Conservation (phyloP, 805 yeast species). For the Wickerhamiella qilinensis region DNA sequence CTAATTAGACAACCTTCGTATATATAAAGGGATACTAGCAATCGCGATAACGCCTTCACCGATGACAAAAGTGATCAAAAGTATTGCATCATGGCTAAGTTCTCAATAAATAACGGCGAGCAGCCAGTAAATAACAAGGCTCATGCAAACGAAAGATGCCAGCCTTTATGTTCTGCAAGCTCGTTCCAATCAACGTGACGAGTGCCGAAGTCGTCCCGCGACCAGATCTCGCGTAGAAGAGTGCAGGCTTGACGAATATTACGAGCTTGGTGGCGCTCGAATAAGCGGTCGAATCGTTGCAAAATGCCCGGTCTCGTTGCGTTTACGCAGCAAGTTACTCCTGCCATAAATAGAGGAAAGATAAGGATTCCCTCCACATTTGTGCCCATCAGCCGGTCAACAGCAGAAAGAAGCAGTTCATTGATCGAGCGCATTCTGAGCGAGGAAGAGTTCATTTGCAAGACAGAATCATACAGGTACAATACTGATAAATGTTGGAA, state of each 20-base stretch:
- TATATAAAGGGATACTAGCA: too few species aligned
- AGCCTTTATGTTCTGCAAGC: conserved; percentile 46
- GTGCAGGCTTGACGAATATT: conserved; percentile 33
- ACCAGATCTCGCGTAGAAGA: conserved; percentile 28
- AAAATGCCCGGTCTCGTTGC: conserved; percentile 38
- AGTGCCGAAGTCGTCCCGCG: conserved; percentile 33
- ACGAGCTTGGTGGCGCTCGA: conserved; percentile 50
- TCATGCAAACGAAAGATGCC: conserved; percentile 58
- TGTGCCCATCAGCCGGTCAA: conserved; percentile 48
- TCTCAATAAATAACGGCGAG: too few species aligned
- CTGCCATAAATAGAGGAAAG: conserved; percentile 67
- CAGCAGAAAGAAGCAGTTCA: conserved; percentile 35
- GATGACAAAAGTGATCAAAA: too few species aligned
- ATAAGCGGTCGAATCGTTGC: conserved; percentile 36
- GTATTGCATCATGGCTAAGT: too few species aligned
- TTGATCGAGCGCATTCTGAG: conserved; percentile 46
- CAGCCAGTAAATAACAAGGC: too few species aligned
- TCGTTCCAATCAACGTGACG: conserved; percentile 58
- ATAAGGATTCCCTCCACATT: conserved; percentile 56
- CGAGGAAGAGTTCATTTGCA: conserved; percentile 42
- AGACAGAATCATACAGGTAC: conserved; percentile 49
- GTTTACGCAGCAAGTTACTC: conserved; percentile 43
- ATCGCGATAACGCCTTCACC: too few species aligned
- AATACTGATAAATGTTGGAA: conserved; percentile 55
- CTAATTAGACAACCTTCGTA: too few species aligned